Evolutionary conservation across 1,139 yeast genomes (phyloP).

Genomic region (Hyphopichia burtonii): DNA sequence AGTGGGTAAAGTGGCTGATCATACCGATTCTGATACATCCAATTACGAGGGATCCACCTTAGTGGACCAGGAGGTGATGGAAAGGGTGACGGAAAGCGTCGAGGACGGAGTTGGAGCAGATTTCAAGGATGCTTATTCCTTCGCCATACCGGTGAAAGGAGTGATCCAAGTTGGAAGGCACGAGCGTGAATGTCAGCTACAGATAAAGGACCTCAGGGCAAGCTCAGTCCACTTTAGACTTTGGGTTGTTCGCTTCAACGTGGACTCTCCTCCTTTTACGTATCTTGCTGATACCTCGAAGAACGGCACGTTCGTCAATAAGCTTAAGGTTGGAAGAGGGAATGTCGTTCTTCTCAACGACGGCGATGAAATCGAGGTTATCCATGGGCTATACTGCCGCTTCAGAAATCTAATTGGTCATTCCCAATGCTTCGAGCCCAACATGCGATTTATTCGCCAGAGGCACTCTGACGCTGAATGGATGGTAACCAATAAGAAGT

Average conservation of each 20-base stretch:
- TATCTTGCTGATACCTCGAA: conserved; percentile 54
- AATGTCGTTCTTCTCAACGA: conserved; percentile 37
- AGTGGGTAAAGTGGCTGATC: not conserved
- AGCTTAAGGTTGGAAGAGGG: conserved; percentile 21
- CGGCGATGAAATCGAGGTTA: conserved; percentile 41
- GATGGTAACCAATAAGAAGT: conserved; percentile 38
- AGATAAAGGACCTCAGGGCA: conserved; percentile 16
- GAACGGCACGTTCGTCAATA: conserved; percentile 54
- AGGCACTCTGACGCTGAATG: conserved; percentile 26
- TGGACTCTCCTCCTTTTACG: conserved; percentile 43
- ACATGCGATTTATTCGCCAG: not conserved
- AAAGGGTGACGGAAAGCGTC: not conserved
- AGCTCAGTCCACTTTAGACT: conserved; percentile 46
- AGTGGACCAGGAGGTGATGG: not conserved
- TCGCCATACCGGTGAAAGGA: conserved; percentile 5
- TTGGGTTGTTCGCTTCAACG: conserved; percentile 54
- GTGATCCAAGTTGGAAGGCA: conserved; percentile 15
- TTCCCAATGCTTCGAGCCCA: not conserved
- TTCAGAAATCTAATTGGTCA: conserved; percentile 15
- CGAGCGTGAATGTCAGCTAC: conserved; percentile 7
- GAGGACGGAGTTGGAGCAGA: not conserved
- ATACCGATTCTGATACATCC: not conserved
- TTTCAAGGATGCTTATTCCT: not conserved
- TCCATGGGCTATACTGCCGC: not conserved
- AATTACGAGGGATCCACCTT: not conserved